phyloP scores from a whole-genome alignment of 1,284 basidiomycete species.

The Puccinia triticina region DNA sequence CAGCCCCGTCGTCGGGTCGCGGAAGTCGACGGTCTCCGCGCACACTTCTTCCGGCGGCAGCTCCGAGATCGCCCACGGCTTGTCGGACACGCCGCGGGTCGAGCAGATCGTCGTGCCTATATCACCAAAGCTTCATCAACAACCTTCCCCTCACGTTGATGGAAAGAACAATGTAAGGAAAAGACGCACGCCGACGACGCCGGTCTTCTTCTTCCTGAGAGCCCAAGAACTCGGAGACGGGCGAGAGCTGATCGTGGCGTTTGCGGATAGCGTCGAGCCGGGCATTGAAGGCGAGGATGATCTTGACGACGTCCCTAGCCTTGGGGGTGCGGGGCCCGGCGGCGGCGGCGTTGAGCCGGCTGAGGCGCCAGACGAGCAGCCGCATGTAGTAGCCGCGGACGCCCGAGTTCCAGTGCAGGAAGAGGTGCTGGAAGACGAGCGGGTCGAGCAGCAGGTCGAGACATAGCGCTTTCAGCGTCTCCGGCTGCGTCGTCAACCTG shows the following conservation, averaged over 20 bases:
- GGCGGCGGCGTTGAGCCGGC: slow-evolving; percentile 61
- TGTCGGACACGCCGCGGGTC: slow-evolving; percentile 58
- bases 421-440: slow-evolving; percentile 62
- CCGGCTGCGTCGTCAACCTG: slow-evolving; percentile 61
- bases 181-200: slow-evolving; percentile 25
- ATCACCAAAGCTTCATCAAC: not conserved
- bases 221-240: slow-evolving; percentile 34
- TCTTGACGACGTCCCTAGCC: slow-evolving; percentile 60
- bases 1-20: slow-evolving; percentile 4
- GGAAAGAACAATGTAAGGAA: too few species aligned
- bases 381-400: slow-evolving; percentile 63
- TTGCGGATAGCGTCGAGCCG: slow-evolving; percentile 63
- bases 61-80: slow-evolving; percentile 56
- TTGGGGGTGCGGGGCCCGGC: slow-evolving; percentile 53
- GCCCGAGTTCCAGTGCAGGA: slow-evolving; percentile 64
- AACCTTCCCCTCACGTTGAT: slow-evolving; percentile 17
- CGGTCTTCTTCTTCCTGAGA: slow-evolving; percentile 21
- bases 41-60: slow-evolving; percentile 43
- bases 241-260: slow-evolving; percentile 60
- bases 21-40: slow-evolving; percentile 22
- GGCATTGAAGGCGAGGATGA: slow-evolving; percentile 62
- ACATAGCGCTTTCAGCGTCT: slow-evolving; percentile 63
- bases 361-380: slow-evolving; percentile 64
- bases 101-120: slow-evolving; percentile 58
- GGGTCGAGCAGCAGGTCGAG: slow-evolving; percentile 62